phyloP scores from a whole-genome alignment of 495 filamentous ascomycete species.

The Xylaria longipes region DNA sequence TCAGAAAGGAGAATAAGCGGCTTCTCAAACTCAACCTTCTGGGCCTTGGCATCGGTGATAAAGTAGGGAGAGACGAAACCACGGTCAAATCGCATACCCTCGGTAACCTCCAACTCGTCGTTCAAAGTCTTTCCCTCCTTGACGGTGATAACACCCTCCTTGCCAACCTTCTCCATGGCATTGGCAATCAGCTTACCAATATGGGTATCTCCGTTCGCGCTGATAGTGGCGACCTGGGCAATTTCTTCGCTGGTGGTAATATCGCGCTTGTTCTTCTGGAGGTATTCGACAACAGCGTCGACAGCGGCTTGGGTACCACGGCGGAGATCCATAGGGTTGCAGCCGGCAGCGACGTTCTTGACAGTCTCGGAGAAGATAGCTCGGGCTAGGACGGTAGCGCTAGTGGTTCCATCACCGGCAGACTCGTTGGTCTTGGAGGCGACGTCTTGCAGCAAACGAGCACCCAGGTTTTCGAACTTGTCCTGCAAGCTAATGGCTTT shows the following conservation, averaged over 20 bases:
- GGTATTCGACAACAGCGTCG: constrained; percentile 89
- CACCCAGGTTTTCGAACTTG: constrained; percentile 99
- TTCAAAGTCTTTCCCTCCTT: constrained; percentile 99
- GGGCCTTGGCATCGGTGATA: constrained; percentile 97
- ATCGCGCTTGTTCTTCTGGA: constrained; percentile 91
- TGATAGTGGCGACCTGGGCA: constrained; percentile 97
- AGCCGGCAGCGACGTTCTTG: constrained; percentile 98
- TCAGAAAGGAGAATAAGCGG: constrained; percentile 96
- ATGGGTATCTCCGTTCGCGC: constrained; percentile 94
- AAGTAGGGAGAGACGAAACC: constrained; percentile 99
- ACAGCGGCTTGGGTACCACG: constrained; percentile 96
- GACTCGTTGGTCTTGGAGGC: constrained; percentile 99
- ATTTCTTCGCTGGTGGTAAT: constrained; percentile 98
- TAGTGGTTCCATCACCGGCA: constrained; percentile 98
- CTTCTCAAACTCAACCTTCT: constrained; percentile 99
- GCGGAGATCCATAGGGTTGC: constrained; percentile 99
- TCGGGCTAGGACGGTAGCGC: constrained; percentile 93
- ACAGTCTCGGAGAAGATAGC: constrained; percentile 99
- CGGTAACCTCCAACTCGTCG: constrained; percentile 97
- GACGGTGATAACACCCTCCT: constrained; percentile 99
- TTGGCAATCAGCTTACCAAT: constrained; percentile 95
- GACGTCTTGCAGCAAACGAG: constrained; percentile 94
- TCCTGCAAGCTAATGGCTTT: constrained; percentile 92
- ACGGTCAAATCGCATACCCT: constrained; percentile 99
- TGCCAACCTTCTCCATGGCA: constrained; percentile 99